Evolutionary conservation across 805 yeast species (phyloP), one percentile per base, ranked within the genome.

Genomic region (Komagataella ulmi): DNA sequence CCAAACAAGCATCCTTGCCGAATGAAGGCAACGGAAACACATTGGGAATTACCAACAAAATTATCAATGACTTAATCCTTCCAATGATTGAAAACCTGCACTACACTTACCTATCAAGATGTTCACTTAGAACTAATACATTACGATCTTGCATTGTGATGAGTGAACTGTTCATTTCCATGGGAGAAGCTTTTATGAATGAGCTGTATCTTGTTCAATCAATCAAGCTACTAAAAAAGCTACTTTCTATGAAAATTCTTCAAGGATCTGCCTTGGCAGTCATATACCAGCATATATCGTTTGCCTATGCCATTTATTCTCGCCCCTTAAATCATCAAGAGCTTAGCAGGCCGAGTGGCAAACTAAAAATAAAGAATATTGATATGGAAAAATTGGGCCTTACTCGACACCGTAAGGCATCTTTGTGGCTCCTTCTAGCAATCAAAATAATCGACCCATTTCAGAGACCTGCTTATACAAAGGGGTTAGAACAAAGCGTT

Each of bases 341-440:
- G 58, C 56, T 53, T 21, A n/a, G 17, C 14, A 47, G 47, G n/a
- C 14, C 23, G 23, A 46, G 62, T 1, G 46, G 51, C 43, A 63
- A 60, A 50, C 53, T 58, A 10, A 47, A 47, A 49, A 58, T 47
- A 70, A 74, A 50, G 57, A 78, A 17, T 24, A 52, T 61, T 4
- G 65, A 70, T 40, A 61, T 72, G 50, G 66, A 70, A 3, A 68
- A 72, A 0, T 61, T 75, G 44, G 82, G 91, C 0, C 63, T 79
- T 18, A 77, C 85, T 2, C 70, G 95, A 53, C 66, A 66, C 50
- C 74, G 97, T 51, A 88, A 88, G 61, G 79, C 89, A 1, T 79
- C 87, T 0, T 71, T 90, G 24, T 89, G 96, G 88, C 74, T 76
- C 56, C 62, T 89, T 24, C 62, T 89, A 24, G 82, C 96, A 0